These are phyloP conservation scores for Pelargonium myrrhifolium DNA, from an alignment of 441 rosid genomes.

Conservation along the genomic window DNA sequence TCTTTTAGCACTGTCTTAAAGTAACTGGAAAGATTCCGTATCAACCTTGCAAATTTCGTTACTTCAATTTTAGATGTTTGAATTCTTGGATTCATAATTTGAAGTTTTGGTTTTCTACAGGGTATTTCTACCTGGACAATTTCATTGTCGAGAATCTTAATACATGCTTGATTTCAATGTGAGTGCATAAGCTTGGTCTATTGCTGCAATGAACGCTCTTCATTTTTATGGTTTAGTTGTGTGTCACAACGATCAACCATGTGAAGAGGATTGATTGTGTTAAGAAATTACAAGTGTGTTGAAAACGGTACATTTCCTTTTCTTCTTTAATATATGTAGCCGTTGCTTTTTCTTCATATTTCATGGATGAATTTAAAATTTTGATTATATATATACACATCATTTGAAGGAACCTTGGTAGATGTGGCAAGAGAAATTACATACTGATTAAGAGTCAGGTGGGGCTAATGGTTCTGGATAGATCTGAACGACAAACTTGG, in stretches of 20 bases:
- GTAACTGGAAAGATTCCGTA: not conserved
- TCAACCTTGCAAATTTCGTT: not conserved
- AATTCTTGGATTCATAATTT: conserved; percentile 8
- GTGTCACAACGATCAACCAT: conserved; percentile 17
- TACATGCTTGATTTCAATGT: conserved; percentile 10
- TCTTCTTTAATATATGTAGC: not conserved
- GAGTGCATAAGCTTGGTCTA: conserved; percentile 4
- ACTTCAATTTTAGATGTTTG: not conserved
- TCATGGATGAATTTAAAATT: not conserved
- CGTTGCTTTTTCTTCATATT: not conserved
- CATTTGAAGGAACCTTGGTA: not conserved
- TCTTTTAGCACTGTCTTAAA: not conserved
- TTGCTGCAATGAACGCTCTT: conserved; percentile 10
- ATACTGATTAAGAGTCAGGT: too few species aligned
- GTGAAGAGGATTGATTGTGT: conserved; percentile 17
- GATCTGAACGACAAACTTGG: not conserved
- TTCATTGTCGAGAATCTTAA: conserved; percentile 8
- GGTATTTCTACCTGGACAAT: conserved; percentile 15
- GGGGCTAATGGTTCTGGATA: too few species aligned
- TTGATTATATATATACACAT: not conserved
- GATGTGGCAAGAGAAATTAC: too few species aligned
- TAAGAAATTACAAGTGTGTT: conserved; percentile 16
- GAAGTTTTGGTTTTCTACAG: conserved; percentile 14
- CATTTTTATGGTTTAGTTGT: conserved; percentile 12
- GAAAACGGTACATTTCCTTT: conserved; percentile 23